phyloP scores from a whole-genome alignment of 2,329 filamentous ascomycete species.

The Pseudogymnoascus sp. region DNA sequence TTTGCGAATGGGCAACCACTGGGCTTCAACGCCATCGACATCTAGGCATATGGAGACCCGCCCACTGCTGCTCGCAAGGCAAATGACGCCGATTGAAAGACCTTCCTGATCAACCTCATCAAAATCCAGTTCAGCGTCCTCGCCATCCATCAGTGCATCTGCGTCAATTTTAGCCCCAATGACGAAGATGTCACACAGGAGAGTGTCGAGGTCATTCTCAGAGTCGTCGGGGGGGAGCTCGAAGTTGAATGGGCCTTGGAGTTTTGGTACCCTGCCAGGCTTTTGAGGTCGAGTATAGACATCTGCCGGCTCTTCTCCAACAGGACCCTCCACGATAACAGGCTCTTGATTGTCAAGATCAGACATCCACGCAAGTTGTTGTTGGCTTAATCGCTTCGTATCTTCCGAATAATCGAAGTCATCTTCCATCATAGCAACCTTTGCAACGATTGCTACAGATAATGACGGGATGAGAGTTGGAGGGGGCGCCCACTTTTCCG shows the following conservation, averaged over 20 bases:
- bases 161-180: constrained; percentile 54
- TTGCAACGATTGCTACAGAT: constrained; percentile 72
- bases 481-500: constrained; percentile 74
- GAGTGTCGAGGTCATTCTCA: constrained; percentile 46
- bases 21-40: constrained; percentile 53
- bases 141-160: constrained; percentile 53
- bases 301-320: constrained; percentile 42
- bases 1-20: constrained; percentile 52
- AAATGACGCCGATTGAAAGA: constrained; percentile 50
- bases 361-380: constrained; percentile 60
- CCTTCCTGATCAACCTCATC: constrained; percentile 50
- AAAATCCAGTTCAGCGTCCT: constrained; percentile 51
- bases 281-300: constrained; percentile 48
- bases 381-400: constrained; percentile 49
- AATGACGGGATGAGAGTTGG: constrained; percentile 71
- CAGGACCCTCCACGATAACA: constrained; percentile 39
- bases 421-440: constrained; percentile 54
- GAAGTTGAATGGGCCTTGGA: constrained; percentile 55
- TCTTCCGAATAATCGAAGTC: constrained; percentile 44
- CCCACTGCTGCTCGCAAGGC: constrained; percentile 51
- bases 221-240: constrained; percentile 39
- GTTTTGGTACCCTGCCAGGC: constrained; percentile 48
- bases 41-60: constrained; percentile 54
- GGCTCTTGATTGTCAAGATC: constrained; percentile 57
- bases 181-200: constrained; percentile 52